Base-by-base conservation (phyloP, 257 asterid genomes). In the Anisodus tanguticus region DNA sequence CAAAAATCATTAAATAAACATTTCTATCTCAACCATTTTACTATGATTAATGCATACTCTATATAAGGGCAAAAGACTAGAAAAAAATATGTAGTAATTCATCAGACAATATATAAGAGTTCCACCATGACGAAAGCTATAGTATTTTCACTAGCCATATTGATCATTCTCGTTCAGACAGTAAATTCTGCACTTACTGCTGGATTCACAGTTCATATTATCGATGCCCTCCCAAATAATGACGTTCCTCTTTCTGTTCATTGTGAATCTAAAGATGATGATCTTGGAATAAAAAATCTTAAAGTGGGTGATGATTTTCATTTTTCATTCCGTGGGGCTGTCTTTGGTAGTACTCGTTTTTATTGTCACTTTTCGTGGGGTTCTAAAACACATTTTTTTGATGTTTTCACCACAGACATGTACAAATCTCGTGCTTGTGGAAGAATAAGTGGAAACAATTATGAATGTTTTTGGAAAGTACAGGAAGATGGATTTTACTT, bases 321-420 rank as follows among this genome's bases (percentile, higher is more conserved):
- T 2, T 71, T 70, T 43, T 17, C 16, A 45, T 71, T 71, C 2
- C 37, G 43, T 71, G 43, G 79, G 79, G 2, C 9, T 17, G 79
- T 15, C n/a, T 71, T 71, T 71, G 79, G 58, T 71, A 15, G 16
- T 8, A 71, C 57, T 43, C 5, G 0, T 71, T 45, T 71, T 6
- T 71, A 43, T n/a, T 71, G 79, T 71, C 79, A 71, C 79, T 71
- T 2, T 71, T 71, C 8, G 2, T 71, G 57, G 79, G 79, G 37
- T 1, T 10, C 79, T 4, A 71, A 43, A 10, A 31, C 17, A 0
- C 39, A 9, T 9, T 2, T 45, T n/a, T 45, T 71, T 43, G 57
- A 71, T 17, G 6, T 70, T 70, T 15, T 66, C 3, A 71, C 9
- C 15, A 4, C 37, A 9, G 2, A 17, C 37, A 15, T 43, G 3